Evolutionary conservation across 805 yeast species (phyloP), one percentile per base, ranked within the genome.

Genomic region (Candida ipomoeae): DNA sequence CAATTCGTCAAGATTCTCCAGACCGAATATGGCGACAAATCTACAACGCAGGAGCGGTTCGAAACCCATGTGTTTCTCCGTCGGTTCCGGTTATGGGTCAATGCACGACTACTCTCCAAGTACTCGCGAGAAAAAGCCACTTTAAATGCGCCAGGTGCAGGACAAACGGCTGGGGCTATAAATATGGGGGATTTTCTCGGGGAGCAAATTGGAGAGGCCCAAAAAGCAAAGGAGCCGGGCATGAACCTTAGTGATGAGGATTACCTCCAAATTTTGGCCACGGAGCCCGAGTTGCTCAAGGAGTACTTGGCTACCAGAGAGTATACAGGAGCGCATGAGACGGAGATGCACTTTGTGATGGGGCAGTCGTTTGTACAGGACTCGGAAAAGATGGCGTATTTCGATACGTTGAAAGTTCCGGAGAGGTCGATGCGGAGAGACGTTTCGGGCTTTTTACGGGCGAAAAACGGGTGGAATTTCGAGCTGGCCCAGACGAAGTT

Each of bases 21-120:
- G 6, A 68, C 69, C 6, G 89, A 84, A 60, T 84, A 84, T 50
- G 63, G 38, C 10, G 18, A 23, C 17, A 46, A 42, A n/a, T 54
- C 53, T 29, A 50, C 32, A 11, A 34, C 20, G 2, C 44, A 15
- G 5, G 33, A 18, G 48, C 42, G n/a, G 29, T 54, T 48, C 44
- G n/a, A n/a, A 34, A 23, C 41, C 41, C 26, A 15, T 39, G 48
- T 43, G 23, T 48, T 37, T 43, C 47, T 43, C 43, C 51, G 51
- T 10, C 43, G 51, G 34, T 47, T 53, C 46, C 59, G 62, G 10
- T 23, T 57, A 6, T 58, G 62, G 62, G 50, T 42, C 7, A 40
- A 39, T 2, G 39, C 39, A 0, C 53, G 51, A 6, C 26, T 49
- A 7, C 36, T 44, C 42, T 17, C 63, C 42, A 65, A 59, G 44